Conservation (phyloP, 208 protist species). For the Leishmania lainsoni region DNA sequence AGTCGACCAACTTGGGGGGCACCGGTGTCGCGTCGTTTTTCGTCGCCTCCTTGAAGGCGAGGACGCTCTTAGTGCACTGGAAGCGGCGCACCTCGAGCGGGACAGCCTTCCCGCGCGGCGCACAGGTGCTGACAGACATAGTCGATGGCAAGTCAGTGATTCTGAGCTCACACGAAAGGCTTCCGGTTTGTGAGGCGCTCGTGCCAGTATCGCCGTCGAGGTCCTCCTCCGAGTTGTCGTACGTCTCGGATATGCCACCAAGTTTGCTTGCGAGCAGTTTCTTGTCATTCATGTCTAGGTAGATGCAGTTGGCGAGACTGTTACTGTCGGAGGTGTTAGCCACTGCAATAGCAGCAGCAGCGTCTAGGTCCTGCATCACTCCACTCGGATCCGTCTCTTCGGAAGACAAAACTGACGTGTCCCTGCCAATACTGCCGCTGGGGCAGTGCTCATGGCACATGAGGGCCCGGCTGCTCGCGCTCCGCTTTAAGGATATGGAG, state of each 20-base stretch:
- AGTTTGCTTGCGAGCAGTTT: not conserved
- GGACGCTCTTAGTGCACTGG: slow-evolving; percentile 49
- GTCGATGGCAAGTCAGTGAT: not conserved
- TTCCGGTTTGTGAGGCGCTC: not conserved
- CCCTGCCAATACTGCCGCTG: not conserved
- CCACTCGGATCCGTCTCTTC: not conserved
- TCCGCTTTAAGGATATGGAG: not conserved
- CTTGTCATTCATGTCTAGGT: not conserved
- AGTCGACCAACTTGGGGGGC: slow-evolving; percentile 28
- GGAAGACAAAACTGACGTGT: not conserved
- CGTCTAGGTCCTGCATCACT: slow-evolving; percentile 5
- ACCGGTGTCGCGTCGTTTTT: slow-evolving; percentile 36
- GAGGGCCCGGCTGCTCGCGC: not conserved
- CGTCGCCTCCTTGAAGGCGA: slow-evolving; percentile 41
- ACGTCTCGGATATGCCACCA: not conserved
- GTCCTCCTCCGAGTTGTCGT: not conserved
- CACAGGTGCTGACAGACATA: not conserved
- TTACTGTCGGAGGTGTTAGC: not conserved
- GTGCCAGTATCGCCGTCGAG: not conserved
- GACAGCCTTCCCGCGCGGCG: slow-evolving; percentile 6
- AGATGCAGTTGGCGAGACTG: not conserved
- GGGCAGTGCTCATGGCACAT: not conserved
- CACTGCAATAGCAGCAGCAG: slow-evolving; percentile 1
- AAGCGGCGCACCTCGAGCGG: slow-evolving; percentile 25
- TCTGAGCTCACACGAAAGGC: not conserved